A percentile compares a stretch with the other conserved stretches of the same genome.
Conservation (phyloP, 2,329 filamentous ascomycete genomes). For the Fusarium decemcellulare region DNA sequence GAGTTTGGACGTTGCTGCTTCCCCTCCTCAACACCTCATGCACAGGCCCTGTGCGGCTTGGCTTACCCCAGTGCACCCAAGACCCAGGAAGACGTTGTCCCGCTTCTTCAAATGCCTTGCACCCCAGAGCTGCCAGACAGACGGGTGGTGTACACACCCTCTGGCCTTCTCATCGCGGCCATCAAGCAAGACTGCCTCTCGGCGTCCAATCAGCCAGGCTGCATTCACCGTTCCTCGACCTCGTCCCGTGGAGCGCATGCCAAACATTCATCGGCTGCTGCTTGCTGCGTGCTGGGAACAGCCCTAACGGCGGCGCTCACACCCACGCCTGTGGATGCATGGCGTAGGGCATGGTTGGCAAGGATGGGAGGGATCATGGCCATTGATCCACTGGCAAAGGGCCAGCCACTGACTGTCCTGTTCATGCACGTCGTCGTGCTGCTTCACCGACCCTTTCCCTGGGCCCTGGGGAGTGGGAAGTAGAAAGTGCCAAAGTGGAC, state of each 20-base stretch:
- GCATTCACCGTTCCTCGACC: conserved; percentile 45
- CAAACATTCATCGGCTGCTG: conserved; percentile 24
- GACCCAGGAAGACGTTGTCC: neutral
- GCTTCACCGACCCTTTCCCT: conserved; percentile 50
- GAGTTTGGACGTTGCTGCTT: conserved; percentile 28
- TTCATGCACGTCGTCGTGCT: conserved; percentile 51
- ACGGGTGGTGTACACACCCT: conserved; percentile 20
- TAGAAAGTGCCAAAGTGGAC: conserved; percentile 38
- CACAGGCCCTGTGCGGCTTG: conserved; percentile 23
- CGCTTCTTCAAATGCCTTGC: conserved; percentile 22
- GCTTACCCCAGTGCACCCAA: conserved; percentile 10
- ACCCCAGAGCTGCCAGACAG: conserved; percentile 10
- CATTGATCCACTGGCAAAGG: conserved; percentile 37
- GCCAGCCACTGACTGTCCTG: conserved; percentile 50
- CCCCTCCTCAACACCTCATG: conserved; percentile 33
- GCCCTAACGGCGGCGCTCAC: conserved; percentile 46
- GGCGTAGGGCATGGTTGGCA: conserved; percentile 40
- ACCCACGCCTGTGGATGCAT: conserved; percentile 43
- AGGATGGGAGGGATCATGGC: conserved; percentile 36
- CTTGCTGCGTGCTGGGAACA: conserved; percentile 35
- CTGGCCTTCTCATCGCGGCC: conserved; percentile 34
- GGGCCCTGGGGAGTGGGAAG: conserved; percentile 34
- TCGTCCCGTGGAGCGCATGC: conserved; percentile 30
- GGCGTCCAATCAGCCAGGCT: conserved; percentile 43
- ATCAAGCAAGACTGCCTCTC: conserved; percentile 20